Conservation (phyloP, 1,139 yeast species). For the Sugiyamaella novakii region DNA sequence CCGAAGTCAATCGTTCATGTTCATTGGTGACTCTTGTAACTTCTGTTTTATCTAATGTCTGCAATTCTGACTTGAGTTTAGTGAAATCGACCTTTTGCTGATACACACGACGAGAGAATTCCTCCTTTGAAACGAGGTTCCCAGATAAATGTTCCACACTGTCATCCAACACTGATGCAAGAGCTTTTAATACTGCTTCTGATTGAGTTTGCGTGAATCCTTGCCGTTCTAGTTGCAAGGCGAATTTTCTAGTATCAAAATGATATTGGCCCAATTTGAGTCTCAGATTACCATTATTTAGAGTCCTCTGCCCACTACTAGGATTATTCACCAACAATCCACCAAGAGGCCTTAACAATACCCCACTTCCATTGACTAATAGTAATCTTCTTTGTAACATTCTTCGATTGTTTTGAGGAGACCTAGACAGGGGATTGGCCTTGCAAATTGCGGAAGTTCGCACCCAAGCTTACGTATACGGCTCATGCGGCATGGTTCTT, state of each 20-base stretch:
- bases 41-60: slow-evolving; percentile 84
- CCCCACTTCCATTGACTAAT: neutral
- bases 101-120: slow-evolving; percentile 79
- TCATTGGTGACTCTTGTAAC: slow-evolving; percentile 81
- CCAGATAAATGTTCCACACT: slow-evolving; percentile 76
- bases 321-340: no score
- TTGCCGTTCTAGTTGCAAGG: slow-evolving; percentile 63
- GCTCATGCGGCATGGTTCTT: slow-evolving; percentile 5
- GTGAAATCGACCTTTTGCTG: slow-evolving; percentile 97
- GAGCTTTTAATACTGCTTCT: slow-evolving; percentile 73
- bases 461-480: no score
- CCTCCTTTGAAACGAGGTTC: slow-evolving; percentile 79
- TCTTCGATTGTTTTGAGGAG: no score
- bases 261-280: slow-evolving; percentile 40
- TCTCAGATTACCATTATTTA: slow-evolving; percentile 13
- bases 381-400: slow-evolving; percentile 1
- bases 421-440: no score
- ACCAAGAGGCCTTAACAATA: neutral
- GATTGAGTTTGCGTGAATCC: slow-evolving; percentile 81
- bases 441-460: no score
- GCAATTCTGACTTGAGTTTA: slow-evolving; percentile 85
- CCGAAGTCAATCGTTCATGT: slow-evolving; percentile 81
- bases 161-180: slow-evolving; percentile 76
- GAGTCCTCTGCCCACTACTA: no score
- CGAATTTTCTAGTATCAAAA: slow-evolving; percentile 80